Evolutionary conservation across 805 yeast genomes (phyloP), one percentile per base, ranked within the genome.

Genomic region (Henningerozyma blattae): DNA sequence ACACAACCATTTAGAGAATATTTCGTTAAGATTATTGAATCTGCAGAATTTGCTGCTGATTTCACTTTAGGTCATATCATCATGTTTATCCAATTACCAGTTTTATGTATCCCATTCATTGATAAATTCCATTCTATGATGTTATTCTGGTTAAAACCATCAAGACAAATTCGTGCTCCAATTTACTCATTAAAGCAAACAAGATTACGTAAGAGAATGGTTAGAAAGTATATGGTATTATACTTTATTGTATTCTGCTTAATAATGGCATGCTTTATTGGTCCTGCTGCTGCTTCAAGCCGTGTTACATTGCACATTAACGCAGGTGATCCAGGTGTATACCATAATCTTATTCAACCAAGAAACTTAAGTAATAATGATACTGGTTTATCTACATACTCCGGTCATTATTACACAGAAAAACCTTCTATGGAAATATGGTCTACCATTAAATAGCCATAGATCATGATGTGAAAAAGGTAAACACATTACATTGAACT

Each of bases 101-200:
- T 86, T 34, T 67, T 93, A 43, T 68, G 72, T 43, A 67, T 89
- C 51, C 99, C 99, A 52, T 68, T 74, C 59, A 65, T 86, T 59
- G 98, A 91, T 66, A 83, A 83, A 68, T 86, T 94, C 94, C 99
- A 91, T 64, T 89, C 98, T 30, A 77, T 86, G 61, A 80, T 89
- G 93, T 70, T 91, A 63, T 91, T 91, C 79, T 91, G 99, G 99
- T 79, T 93, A 65, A 83, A 85, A 59, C 98, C 98, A 37, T 70
- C 91, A 42, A 79, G 94, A 65, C 94, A 86, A 67, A 87, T 91
- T 55, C 82, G 97, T 64, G 96, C 96, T 41, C 97, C 98, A 51
- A 86, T 91, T 58, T 87, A 85, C 66, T 85, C 97, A 15, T 68
- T 89, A 65, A 91, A 91, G 66, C 97, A 91, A 68, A 89, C 93